Conservation (phyloP, 768 basidiomycete genomes). For the Mycena venus region DNA sequence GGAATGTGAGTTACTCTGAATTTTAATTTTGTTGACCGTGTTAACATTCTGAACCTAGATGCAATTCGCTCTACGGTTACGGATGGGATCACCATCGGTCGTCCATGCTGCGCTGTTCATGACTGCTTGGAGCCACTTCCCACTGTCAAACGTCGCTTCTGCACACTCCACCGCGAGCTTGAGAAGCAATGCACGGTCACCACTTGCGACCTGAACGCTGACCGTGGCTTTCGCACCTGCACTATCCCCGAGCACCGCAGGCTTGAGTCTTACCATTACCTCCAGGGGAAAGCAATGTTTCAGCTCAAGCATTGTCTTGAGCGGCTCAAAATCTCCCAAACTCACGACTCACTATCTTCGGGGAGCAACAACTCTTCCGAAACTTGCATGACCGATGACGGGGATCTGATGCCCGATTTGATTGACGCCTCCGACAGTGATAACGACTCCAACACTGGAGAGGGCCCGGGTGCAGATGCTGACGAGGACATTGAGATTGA, state of each 20-base stretch:
- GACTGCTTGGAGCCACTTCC: constrained; percentile 38
- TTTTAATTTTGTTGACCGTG: no score
- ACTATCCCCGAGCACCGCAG: constrained; percentile 35
- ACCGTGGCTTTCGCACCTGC: constrained; percentile 25
- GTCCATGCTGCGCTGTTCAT: constrained; percentile 41
- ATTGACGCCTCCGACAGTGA: background rate
- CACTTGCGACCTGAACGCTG: constrained; percentile 8
- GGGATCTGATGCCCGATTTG: background rate
- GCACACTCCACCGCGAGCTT: constrained; percentile 17
- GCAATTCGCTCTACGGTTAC: constrained; percentile 36
- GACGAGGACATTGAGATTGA: constrained; percentile 37
- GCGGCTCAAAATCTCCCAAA: constrained; percentile 23
- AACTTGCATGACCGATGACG: background rate
- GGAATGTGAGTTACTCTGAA: no score
- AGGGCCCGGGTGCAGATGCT: constrained; percentile 15
- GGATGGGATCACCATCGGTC: constrained; percentile 43
- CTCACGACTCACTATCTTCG: background rate
- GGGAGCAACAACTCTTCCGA: background rate
- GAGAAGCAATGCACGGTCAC: constrained; percentile 23
- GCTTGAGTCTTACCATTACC: constrained; percentile 35
- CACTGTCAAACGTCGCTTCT: constrained; percentile 30
- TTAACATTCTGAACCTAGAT: background rate
- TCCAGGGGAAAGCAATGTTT: constrained; percentile 41
- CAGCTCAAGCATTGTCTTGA: constrained; percentile 43
- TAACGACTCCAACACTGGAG: background rate